phyloP scores from a whole-genome alignment of 495 filamentous ascomycete genomes.

The Annulohypoxylon stygium region DNA sequence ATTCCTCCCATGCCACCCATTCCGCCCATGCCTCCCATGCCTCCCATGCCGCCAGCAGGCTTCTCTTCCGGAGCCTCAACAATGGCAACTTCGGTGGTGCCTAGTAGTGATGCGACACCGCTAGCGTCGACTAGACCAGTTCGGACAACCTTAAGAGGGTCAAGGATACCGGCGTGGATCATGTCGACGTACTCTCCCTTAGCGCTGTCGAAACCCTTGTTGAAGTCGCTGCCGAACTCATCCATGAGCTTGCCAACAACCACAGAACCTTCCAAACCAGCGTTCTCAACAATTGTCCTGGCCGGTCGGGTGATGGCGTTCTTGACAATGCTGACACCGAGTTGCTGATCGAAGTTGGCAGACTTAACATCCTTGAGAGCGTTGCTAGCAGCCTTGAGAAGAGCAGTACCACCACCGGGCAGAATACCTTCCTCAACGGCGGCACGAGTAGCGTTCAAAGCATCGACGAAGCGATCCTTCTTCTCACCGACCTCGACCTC shows the following conservation, averaged over 20 bases:
- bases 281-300: conserved; percentile 96
- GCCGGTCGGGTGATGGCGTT: conserved; percentile 96
- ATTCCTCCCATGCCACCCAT: conserved; percentile 72
- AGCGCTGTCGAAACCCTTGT: conserved; percentile 95
- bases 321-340: conserved; percentile 97
- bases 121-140: conserved; percentile 94
- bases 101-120: conserved; percentile 95
- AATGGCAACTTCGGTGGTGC: conserved; percentile 97
- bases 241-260: conserved; percentile 98
- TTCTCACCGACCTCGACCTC: conserved; percentile 99
- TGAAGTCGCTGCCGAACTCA: conserved; percentile 92
- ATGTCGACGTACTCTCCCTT: conserved; percentile 99
- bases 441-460: conserved; percentile 96
- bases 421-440: conserved; percentile 99
- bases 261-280: conserved; percentile 94
- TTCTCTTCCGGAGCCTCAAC: conserved; percentile 97
- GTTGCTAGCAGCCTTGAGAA: conserved; percentile 96
- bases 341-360: conserved; percentile 98
- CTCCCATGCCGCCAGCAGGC: conserved; percentile 70
- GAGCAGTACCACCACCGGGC: conserved; percentile 96
- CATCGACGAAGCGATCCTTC: conserved; percentile 99
- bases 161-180: conserved; percentile 95
- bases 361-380: conserved; percentile 84
- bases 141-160: conserved; percentile 98
- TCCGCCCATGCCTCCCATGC: conserved; percentile 76